Percentiles rank a stretch among this genome's conserved stretches.
Evolutionary conservation across 768 basidiomycete genomes (phyloP).

Genomic region (Rhodosporidiobolus odoratus): DNA sequence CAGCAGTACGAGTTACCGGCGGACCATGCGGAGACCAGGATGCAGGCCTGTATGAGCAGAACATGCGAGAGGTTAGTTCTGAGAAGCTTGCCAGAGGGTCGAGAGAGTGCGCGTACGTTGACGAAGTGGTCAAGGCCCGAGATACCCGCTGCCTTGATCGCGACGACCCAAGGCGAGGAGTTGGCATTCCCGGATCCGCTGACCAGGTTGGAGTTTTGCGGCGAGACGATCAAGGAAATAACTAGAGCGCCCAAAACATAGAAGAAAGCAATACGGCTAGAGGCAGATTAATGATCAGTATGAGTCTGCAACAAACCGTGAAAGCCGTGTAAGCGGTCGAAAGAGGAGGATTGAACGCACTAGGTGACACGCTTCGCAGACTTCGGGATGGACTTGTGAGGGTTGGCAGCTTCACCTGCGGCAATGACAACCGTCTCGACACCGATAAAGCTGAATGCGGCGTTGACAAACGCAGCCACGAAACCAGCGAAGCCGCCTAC

Average conservation of each 20-base stretch:
- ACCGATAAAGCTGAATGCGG: conserved; percentile 71
- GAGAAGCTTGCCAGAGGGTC: too few species aligned
- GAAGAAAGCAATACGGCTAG: conserved; percentile 63
- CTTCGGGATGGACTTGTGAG: conserved; percentile 70
- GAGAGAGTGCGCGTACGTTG: conserved; percentile 48
- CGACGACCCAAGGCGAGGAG: conserved; percentile 77
- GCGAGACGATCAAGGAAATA: conserved; percentile 71
- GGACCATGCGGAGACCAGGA: conserved; percentile 53
- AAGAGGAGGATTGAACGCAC: conserved; percentile 56
- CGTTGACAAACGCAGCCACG: conserved; percentile 53
- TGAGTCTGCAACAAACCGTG: not conserved
- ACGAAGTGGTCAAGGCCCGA: conserved; percentile 58
- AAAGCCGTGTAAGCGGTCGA: not conserved
- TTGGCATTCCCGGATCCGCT: conserved; percentile 60
- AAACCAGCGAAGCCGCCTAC: conserved; percentile 48
- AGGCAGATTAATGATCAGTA: not conserved
- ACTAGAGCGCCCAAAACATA: conserved; percentile 66
- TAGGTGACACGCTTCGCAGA: conserved; percentile 72
- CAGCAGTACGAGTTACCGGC: conserved; percentile 38
- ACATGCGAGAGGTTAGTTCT: too few species aligned
- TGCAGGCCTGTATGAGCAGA: conserved; percentile 28
- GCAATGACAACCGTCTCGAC: conserved; percentile 70
- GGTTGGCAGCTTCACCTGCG: conserved; percentile 70
- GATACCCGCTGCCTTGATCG: conserved; percentile 52
- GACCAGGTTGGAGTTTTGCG: conserved; percentile 57